These are phyloP conservation scores for Sporopachydermia quercuum DNA, from an alignment of 805 yeast species.

Conservation along the genomic window DNA sequence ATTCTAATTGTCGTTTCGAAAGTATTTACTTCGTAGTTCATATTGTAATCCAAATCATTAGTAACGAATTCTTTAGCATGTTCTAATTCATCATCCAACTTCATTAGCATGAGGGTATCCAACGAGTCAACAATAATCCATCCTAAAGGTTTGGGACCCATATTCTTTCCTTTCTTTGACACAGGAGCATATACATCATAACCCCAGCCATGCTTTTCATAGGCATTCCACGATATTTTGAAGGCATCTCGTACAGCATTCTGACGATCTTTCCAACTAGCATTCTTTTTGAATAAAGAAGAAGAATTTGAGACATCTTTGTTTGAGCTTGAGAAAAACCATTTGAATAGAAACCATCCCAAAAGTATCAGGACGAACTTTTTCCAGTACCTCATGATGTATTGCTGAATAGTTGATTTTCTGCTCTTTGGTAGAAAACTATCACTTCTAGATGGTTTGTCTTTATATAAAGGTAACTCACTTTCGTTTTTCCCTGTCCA, in stretches of 20 bases:
- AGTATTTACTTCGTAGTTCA: constrained; percentile 63
- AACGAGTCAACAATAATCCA: constrained; percentile 87
- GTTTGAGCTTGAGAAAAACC: background rate
- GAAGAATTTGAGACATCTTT: constrained; percentile 4
- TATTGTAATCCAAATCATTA: constrained; percentile 50
- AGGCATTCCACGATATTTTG: constrained; percentile 63
- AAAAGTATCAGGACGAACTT: constrained; percentile 22
- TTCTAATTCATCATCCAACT: constrained; percentile 38
- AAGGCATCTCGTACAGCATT: constrained; percentile 52
- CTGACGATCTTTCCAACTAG: constrained; percentile 34
- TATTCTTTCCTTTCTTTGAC: constrained; percentile 45
- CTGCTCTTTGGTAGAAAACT: constrained; percentile 9
- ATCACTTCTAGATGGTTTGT: constrained; percentile 25
- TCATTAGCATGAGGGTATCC: constrained; percentile 75
- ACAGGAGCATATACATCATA: constrained; percentile 63
- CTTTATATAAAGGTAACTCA: constrained; percentile 35
- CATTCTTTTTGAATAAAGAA: constrained; percentile 6
- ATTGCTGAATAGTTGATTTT: constrained; percentile 6
- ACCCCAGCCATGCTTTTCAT: constrained; percentile 72
- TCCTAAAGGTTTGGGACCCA: constrained; percentile 74
- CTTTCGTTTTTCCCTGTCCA: constrained; percentile 1
- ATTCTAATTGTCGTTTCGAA: constrained; percentile 92
- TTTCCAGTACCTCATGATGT: background rate
- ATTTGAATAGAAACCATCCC: background rate
- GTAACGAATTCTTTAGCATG: constrained; percentile 65